These are phyloP conservation scores for Neurospora pannonica DNA, from an alignment of 495 filamentous ascomycete species.

Conservation along the genomic window DNA sequence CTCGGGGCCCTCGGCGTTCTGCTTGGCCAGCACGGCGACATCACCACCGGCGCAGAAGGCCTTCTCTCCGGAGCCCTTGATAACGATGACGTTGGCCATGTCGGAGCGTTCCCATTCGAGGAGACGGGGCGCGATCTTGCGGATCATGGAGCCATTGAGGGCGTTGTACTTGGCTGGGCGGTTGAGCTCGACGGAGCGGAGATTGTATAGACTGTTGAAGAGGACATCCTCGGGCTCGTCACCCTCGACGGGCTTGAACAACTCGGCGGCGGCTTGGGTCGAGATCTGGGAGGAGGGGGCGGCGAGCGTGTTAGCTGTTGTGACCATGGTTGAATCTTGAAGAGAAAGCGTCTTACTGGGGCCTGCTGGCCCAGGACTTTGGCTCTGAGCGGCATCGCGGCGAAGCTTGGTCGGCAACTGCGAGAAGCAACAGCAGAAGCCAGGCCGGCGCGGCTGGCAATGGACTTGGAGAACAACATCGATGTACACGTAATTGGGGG, in stretches of 20 bases:
- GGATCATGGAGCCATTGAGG: slow-evolving; percentile 84
- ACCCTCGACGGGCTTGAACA: slow-evolving; percentile 37
- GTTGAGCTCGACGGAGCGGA: slow-evolving; percentile 91
- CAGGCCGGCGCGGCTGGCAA: slow-evolving; percentile 30
- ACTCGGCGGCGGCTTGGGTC: slow-evolving; percentile 20
- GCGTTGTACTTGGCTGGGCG: slow-evolving; percentile 83
- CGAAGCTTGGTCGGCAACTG: slow-evolving; percentile 12
- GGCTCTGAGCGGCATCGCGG: slow-evolving; percentile 79
- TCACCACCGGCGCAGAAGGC: slow-evolving; percentile 94
- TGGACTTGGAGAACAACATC: slow-evolving; percentile 26
- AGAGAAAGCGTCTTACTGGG: slow-evolving; percentile 25
- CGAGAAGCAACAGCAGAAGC: slow-evolving; percentile 30
- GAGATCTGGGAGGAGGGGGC: slow-evolving; percentile 44
- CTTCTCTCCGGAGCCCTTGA: slow-evolving; percentile 75
- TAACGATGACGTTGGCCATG: slow-evolving; percentile 82
- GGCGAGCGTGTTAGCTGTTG: not conserved
- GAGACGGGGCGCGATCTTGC: slow-evolving; percentile 80
- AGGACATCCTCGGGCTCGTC: slow-evolving; percentile 87
- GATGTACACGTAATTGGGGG: slow-evolving; percentile 20
- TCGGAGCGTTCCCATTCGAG: slow-evolving; percentile 91
- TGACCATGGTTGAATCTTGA: not conserved
- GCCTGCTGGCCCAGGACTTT: slow-evolving; percentile 59
- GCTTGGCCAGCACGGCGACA: slow-evolving; percentile 62
- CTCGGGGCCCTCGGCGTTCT: slow-evolving; percentile 56
- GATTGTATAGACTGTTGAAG: slow-evolving; percentile 77